Base-by-base conservation (phyloP, 2,329 filamentous ascomycete species). In the Fusarium tanahbumbuense region DNA sequence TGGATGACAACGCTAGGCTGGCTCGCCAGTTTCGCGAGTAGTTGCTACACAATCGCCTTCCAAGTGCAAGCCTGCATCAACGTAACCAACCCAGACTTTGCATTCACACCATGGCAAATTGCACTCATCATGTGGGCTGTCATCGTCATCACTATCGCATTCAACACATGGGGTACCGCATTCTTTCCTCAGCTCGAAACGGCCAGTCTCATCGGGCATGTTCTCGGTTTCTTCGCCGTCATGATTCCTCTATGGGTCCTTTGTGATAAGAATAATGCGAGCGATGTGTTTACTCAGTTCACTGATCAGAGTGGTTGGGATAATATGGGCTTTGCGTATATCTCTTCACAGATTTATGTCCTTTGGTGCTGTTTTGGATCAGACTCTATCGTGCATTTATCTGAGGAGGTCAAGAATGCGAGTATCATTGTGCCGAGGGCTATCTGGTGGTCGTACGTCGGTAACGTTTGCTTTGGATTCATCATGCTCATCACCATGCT, bases 1-100 rank as follows among this genome's bases (percentile, higher is more conserved):
- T 68, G 64, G 65, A 68, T 68, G 65, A 68, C 65, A 2, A 68
- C 65, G 7, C 6, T 68, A 16, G 65, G 65, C 9, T 68, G 65
- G 65, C 40, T 68, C 32, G 65, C 65, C 1, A 68, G 65, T 55
- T 68, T 68, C 12, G 65, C 65, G 2, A 68, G 65, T 1, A 68
- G 65, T 13, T 68, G 65, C 11, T 68, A 68, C 4, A 64, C 65
- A 3, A 68, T 68, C 13, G 65, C 65, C 22, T 68, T 64, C 15
- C 65, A 68, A 27, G 65, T 68, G 0, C 65, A 68, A 37, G 65
- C 65, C 4, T 68, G 65, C 8, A 68, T 68, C 2, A 68, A 68
- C 13, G 65, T 68, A 5, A 68, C 65, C 2, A 68, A 46, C 11
- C 65, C 65, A 2, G 64, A 68, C 4, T 68, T 68, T 12, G 42